Evolutionary conservation across 2,329 filamentous ascomycete species (phyloP).

Genomic region (Phialemonium atrogriseum): DNA sequence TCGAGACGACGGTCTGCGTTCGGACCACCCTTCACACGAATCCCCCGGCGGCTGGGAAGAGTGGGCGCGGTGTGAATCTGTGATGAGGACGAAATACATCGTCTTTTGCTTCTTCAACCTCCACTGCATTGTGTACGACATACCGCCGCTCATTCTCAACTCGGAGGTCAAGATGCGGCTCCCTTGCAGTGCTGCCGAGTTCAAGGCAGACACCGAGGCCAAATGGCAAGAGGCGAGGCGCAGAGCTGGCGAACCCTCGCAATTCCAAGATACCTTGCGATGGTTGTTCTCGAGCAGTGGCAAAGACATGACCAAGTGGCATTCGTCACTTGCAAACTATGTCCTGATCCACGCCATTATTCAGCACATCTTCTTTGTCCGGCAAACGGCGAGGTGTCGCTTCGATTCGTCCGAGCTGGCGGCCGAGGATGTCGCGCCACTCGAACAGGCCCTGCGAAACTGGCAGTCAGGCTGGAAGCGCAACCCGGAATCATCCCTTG

Average conservation of each 20-base stretch:
- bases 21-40: slow-evolving; percentile 13
- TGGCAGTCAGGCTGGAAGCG: slow-evolving; percentile 46
- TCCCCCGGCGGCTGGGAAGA: slow-evolving; percentile 31
- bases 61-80: slow-evolving; percentile 43
- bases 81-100: slow-evolving; percentile 45
- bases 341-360: slow-evolving; percentile 45
- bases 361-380: slow-evolving; percentile 43
- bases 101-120: slow-evolving; percentile 49
- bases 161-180: slow-evolving; percentile 44
- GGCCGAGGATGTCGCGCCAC: slow-evolving; percentile 30
- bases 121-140: slow-evolving; percentile 54
- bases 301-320: slow-evolving; percentile 16
- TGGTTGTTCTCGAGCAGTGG: slow-evolving; percentile 16
- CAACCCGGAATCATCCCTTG: slow-evolving; percentile 42
- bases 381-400: slow-evolving; percentile 21
- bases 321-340: slow-evolving; percentile 43
- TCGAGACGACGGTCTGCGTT: slow-evolving; percentile 37
- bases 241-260: slow-evolving; percentile 4
- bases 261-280: slow-evolving; percentile 24
- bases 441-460: slow-evolving; percentile 36
- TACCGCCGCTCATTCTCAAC: slow-evolving; percentile 48
- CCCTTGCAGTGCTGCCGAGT: slow-evolving; percentile 44
- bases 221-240: slow-evolving; percentile 35
- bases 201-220: slow-evolving; percentile 40
- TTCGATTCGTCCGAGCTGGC: slow-evolving; percentile 22